Percentiles rank a stretch among this genome's conserved stretches.
Conservation (phyloP, 768 basidiomycete genomes). For the Trametes punicea region DNA sequence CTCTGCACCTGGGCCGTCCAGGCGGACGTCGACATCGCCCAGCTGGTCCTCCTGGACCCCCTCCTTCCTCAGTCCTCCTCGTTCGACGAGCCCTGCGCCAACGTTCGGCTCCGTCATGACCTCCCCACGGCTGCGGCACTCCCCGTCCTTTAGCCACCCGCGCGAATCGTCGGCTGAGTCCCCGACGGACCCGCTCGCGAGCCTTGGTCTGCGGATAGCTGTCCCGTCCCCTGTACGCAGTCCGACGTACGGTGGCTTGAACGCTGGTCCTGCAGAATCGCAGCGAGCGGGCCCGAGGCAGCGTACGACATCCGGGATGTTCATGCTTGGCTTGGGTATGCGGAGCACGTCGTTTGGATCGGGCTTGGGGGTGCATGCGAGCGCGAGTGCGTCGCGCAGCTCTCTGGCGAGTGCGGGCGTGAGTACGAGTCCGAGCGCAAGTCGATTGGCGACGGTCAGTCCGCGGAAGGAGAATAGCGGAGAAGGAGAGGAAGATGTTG, state of each 20-base stretch:
- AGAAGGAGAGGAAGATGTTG: not conserved
- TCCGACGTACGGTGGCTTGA: not conserved
- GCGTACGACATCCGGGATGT: conserved; percentile 59
- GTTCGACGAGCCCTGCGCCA: conserved; percentile 44
- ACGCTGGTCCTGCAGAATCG: not conserved
- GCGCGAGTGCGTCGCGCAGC: conserved; percentile 12
- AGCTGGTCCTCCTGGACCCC: conserved; percentile 54
- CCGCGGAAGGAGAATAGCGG: conserved; percentile 5
- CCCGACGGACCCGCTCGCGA: conserved; percentile 39
- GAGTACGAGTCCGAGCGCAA: not conserved
- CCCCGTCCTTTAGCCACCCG: conserved; percentile 37
- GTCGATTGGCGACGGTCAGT: conserved; percentile 1
- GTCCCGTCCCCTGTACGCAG: conserved; percentile 41
- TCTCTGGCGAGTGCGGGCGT: conserved; percentile 6
- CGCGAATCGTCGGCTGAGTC: conserved; percentile 16
- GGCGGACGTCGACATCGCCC: conserved; percentile 11
- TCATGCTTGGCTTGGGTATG: conserved; percentile 57
- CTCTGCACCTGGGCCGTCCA: conserved; percentile 5
- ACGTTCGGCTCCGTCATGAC: conserved; percentile 76
- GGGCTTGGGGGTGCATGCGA: conserved; percentile 1
- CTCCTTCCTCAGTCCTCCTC: conserved; percentile 43
- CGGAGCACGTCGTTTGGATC: conserved; percentile 34
- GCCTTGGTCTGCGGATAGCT: conserved; percentile 51
- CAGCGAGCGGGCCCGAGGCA: conserved; percentile 32
- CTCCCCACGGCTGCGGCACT: conserved; percentile 53